phyloP scores from a whole-genome alignment of 768 basidiomycete genomes.

The Mycena capillaripes region DNA sequence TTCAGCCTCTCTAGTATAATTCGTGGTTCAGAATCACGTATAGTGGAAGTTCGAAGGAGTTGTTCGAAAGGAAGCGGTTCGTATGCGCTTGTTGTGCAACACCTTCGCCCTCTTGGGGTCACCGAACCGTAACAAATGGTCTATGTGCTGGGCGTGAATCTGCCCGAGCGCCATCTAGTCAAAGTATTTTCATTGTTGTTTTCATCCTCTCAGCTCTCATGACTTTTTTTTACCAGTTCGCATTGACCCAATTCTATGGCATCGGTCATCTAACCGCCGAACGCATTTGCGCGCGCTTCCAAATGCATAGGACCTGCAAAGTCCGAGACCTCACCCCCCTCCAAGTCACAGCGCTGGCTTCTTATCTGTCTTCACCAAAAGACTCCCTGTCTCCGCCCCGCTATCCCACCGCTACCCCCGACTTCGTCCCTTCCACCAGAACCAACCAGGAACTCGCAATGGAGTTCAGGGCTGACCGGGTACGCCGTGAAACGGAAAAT shows the following conservation, averaged over 20 bases:
- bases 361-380: constrained; percentile 92
- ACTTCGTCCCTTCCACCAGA: constrained; percentile 64
- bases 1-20: too few relatives aligned
- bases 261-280: constrained; percentile 82
- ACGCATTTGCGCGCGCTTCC: constrained; percentile 91
- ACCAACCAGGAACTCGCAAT: constrained; percentile 55
- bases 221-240: constrained; percentile 81
- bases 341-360: constrained; percentile 93
- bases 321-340: constrained; percentile 86
- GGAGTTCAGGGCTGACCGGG: constrained; percentile 51
- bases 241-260: constrained; percentile 92
- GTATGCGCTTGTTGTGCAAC: constrained; percentile 17
- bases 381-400: constrained; percentile 78
- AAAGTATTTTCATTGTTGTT: constrained; percentile 61
- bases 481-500: constrained; percentile 49
- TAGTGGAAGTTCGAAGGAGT: constrained; percentile 17
- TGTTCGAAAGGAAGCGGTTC: too few relatives aligned
- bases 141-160: constrained; percentile 87
- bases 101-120: neutral
- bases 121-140: constrained; percentile 81
- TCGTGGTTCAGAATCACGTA: too few relatives aligned
- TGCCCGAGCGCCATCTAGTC: constrained; percentile 83
- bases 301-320: constrained; percentile 89
- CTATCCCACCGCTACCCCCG: constrained; percentile 73
- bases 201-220: constrained; percentile 2